These are phyloP conservation scores for Ajuga chamaepitys DNA, from an alignment of 257 asterid genomes.

Conservation along the genomic window DNA sequence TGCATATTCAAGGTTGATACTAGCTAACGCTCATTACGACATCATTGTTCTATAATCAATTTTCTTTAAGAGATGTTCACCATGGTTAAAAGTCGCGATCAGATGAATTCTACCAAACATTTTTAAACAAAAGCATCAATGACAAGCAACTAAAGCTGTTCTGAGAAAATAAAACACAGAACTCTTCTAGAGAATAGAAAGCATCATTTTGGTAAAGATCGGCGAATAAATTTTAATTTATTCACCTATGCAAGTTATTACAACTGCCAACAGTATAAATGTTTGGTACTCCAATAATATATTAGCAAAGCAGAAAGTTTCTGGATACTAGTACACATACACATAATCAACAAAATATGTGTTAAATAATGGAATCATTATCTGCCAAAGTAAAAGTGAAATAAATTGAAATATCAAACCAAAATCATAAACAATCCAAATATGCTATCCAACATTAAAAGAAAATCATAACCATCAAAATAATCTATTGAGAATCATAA, in stretches of 20 bases:
- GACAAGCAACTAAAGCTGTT: background rate
- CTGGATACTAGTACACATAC: background rate
- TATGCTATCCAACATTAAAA: background rate
- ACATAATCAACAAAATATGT: background rate
- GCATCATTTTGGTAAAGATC: conserved; percentile 12
- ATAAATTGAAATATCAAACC: background rate
- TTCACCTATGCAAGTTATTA: conserved; percentile 1
- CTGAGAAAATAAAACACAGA: background rate
- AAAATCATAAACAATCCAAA: background rate
- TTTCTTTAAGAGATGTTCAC: background rate
- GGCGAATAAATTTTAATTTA: background rate
- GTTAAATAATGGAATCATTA: background rate
- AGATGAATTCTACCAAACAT: background rate
- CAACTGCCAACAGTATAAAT: conserved; percentile 1
- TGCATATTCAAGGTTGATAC: too few relatives aligned
- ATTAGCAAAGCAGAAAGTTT: background rate
- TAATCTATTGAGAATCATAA: background rate
- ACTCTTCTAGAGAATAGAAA: background rate
- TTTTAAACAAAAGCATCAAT: background rate
- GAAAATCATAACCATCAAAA: background rate
- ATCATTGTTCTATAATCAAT: background rate
- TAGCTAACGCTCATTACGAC: background rate
- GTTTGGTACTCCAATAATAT: background rate
- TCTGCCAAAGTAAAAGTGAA: background rate
- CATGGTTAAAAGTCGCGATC: background rate